Evolutionary conservation across 2,329 filamentous ascomycete species (phyloP).

Genomic region (Tolypocladium endophyticum): DNA sequence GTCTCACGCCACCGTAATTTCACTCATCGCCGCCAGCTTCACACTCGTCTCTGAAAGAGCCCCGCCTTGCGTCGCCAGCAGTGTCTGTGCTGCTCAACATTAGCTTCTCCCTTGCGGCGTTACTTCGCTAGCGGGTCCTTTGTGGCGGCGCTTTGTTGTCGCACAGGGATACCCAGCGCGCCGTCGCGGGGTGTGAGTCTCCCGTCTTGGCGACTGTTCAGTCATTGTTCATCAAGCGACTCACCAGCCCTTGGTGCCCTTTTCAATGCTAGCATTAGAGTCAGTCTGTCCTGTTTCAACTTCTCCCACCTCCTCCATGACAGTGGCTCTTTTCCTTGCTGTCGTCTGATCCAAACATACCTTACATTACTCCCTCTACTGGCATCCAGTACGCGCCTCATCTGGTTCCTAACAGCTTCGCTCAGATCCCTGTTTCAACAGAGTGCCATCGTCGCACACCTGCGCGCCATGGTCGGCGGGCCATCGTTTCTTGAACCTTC

Average conservation of each 20-base stretch:
- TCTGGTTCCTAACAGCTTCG: not conserved
- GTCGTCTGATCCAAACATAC: not conserved
- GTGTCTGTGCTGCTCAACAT: not conserved
- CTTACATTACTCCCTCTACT: not conserved
- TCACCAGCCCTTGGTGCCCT: not conserved
- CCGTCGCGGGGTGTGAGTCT: not conserved
- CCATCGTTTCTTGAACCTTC: constrained; percentile 5
- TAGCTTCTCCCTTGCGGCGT: not conserved
- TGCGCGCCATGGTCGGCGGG: constrained; percentile 17
- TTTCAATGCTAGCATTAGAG: constrained; percentile 17
- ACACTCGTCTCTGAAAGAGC: not conserved
- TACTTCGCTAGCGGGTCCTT: not conserved
- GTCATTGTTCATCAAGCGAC: not conserved
- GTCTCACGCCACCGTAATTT: not conserved
- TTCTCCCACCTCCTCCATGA: not conserved
- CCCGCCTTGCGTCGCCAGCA: not conserved
- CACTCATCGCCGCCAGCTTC: constrained; percentile 1
- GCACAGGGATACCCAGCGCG: not conserved
- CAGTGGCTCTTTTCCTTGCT: not conserved
- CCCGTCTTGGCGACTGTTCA: not conserved
- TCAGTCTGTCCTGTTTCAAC: constrained; percentile 9
- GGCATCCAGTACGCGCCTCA: not conserved
- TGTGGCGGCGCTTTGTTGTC: not conserved
- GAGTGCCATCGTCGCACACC: constrained; percentile 16
- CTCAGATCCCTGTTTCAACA: constrained; percentile 10